Evolutionary conservation across 1,284 basidiomycete species (phyloP), one percentile per base, ranked within the genome.

Genomic region (Schizopora paradoxa): DNA sequence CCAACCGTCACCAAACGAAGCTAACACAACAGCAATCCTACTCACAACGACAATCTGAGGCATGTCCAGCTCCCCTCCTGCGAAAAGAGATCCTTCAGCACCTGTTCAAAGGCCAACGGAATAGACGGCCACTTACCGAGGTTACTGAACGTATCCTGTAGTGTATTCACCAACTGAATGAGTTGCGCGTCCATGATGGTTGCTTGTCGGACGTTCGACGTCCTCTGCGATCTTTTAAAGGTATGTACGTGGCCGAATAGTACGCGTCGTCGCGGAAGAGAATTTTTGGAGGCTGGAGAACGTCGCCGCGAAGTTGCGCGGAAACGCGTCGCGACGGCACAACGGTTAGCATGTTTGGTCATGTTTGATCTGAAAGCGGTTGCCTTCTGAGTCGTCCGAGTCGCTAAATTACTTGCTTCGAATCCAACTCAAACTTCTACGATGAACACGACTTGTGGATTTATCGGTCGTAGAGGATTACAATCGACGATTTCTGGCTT

Each of bases 101-200:
- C 36, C 21, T 5, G 13, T 18, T 39, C 21, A 43, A 43, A 16
- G 5, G 41, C 22, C 6, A 31, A 13, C 22, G 5, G 16, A 27
- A 43, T 23, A 33, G 27, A 46, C 31, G 36, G 41, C 37, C 41
- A 70, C 81, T 54, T 51, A 86, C 86, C 86, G 45, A 89, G 76
- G 59, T 88, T 88, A 62, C 72, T 77, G 67, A 89, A 90, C 45
- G 86, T 89, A 57, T 89, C 86, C 68, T 98, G 95, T 38, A 99
- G 84, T 70, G 86, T 88, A 72, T 98, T 98, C 43, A 98, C 95
- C 19, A 97, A 79, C 57, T 86, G 84, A 59, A 98, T 99, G 56
- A 98, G 81, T 66, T 97, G 93, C 43, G 85, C 79, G 66, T 95
- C 91, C 91, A 94, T 91, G 54, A 56, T 75, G 63, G 63, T 47